A percentile compares a stretch with the other conserved stretches of the same genome.
phyloP scores from a whole-genome alignment of 352 stramenopile species.

The Thraustochytrium striatum region DNA sequence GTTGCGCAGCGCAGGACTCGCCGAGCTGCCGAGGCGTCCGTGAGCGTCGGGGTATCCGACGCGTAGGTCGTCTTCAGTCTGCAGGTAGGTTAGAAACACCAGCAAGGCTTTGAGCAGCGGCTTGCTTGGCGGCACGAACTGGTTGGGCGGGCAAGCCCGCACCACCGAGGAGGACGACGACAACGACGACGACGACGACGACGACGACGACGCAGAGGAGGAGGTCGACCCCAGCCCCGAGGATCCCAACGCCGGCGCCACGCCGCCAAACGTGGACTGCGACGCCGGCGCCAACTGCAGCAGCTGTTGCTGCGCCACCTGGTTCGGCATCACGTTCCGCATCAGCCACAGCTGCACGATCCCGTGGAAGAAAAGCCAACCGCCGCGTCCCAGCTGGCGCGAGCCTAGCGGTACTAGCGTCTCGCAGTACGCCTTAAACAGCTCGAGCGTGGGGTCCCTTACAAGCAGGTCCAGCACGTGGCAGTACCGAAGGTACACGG shows the following conservation, averaged over 20 bases:
- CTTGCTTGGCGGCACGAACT: not conserved
- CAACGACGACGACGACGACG: not conserved
- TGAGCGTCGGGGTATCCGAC: not conserved
- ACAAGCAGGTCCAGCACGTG: not conserved
- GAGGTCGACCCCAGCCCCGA: not conserved
- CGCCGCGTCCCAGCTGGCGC: not conserved
- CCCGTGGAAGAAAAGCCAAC: not conserved
- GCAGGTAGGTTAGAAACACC: slow-evolving; percentile 17
- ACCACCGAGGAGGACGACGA: not conserved
- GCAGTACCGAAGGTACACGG: not conserved
- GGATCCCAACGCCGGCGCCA: not conserved
- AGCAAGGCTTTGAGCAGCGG: not conserved
- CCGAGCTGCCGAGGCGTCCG: not conserved
- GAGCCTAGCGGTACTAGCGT: not conserved
- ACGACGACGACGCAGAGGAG: not conserved
- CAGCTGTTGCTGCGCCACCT: not conserved
- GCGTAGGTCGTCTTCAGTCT: not conserved
- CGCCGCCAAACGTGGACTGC: not conserved
- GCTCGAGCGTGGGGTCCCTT: not conserved
- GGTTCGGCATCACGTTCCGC: slow-evolving; percentile 1
- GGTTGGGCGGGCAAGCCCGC: not conserved
- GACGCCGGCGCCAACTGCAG: not conserved
- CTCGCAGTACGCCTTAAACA: not conserved
- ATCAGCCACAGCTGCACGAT: slow-evolving; percentile 23
- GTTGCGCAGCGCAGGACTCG: not conserved